These are phyloP conservation scores for Penicillium sp. DNA, from an alignment of 2,329 filamentous ascomycete species.

Conservation along the genomic window DNA sequence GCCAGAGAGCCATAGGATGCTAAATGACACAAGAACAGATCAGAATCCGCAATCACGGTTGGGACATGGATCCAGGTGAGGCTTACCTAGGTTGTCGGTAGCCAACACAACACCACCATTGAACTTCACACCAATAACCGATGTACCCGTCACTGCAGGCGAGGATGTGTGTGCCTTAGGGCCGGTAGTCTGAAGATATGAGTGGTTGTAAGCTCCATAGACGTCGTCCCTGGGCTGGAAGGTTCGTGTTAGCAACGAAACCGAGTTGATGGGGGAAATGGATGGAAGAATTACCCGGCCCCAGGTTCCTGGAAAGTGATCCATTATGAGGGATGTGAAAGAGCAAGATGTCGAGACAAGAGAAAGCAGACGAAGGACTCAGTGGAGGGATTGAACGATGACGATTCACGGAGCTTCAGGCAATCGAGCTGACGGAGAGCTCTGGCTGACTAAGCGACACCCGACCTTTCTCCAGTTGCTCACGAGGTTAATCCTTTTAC, in stretches of 20 bases:
- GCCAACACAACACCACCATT: constrained; percentile 94
- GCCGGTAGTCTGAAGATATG: constrained; percentile 65
- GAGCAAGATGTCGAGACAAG: constrained; percentile 1
- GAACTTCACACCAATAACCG: constrained; percentile 91
- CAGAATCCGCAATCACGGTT: background rate
- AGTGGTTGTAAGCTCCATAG: constrained; percentile 86
- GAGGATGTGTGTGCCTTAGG: constrained; percentile 84
- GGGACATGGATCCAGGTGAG: background rate
- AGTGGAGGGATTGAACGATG: constrained; percentile 17
- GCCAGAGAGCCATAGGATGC: constrained; percentile 96
- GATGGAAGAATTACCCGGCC: constrained; percentile 48
- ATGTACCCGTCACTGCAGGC: constrained; percentile 93
- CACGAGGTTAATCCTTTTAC: too few species aligned
- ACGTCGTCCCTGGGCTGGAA: constrained; percentile 88
- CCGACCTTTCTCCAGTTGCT: too few species aligned
- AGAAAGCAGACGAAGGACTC: constrained; percentile 5
- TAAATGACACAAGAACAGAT: constrained; percentile 33
- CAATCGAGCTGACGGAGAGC: constrained; percentile 39
- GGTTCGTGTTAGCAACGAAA: constrained; percentile 33
- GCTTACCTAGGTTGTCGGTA: constrained; percentile 85
- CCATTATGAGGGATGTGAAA: constrained; percentile 45
- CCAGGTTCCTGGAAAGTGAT: constrained; percentile 61
- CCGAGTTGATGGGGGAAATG: constrained; percentile 5
- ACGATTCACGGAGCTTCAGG: constrained; percentile 23
- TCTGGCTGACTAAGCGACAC: constrained; percentile 25